Conservation (phyloP, 2,329 filamentous ascomycete species). For the Aspergillus brasiliensis region DNA sequence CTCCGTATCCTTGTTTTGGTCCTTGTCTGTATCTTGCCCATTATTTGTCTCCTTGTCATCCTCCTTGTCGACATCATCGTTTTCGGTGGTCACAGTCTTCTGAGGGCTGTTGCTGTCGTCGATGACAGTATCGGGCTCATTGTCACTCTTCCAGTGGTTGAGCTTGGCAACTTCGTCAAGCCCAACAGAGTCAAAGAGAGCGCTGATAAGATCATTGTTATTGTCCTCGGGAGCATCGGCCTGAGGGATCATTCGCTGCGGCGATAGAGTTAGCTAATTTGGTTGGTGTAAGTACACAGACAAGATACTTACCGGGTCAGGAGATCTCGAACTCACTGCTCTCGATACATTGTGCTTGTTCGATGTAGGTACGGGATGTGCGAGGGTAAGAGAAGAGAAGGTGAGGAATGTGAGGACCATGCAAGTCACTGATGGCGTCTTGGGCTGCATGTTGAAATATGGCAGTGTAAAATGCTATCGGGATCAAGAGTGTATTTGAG, state of each 20-base stretch:
- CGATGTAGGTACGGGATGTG: constrained; percentile 6
- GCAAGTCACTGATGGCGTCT: constrained; percentile 8
- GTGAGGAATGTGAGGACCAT: constrained; percentile 9
- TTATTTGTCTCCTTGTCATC: background rate
- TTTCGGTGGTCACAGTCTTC: background rate
- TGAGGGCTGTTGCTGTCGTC: constrained; percentile 9
- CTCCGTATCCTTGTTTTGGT: background rate
- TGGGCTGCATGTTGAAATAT: constrained; percentile 8
- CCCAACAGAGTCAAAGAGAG: constrained; percentile 22
- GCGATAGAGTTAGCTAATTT: background rate
- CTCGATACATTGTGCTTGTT: background rate
- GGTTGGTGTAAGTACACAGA: background rate
- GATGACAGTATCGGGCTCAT: constrained; percentile 6
- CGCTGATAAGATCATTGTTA: constrained; percentile 14
- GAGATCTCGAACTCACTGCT: constrained; percentile 3
- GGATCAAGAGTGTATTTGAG: background rate
- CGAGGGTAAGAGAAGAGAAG: constrained; percentile 8
- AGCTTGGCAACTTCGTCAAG: constrained; percentile 9
- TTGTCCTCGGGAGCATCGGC: constrained; percentile 7
- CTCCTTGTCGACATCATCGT: background rate
- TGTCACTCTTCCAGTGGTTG: constrained; percentile 11
- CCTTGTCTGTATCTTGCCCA: background rate
- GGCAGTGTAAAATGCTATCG: background rate
- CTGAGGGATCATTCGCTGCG: constrained; percentile 27
- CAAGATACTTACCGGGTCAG: constrained; percentile 7